Evolutionary conservation across 177 flowering plant species (phyloP), one percentile per base, ranked within the genome.

Genomic region (Vitis hybrid): DNA sequence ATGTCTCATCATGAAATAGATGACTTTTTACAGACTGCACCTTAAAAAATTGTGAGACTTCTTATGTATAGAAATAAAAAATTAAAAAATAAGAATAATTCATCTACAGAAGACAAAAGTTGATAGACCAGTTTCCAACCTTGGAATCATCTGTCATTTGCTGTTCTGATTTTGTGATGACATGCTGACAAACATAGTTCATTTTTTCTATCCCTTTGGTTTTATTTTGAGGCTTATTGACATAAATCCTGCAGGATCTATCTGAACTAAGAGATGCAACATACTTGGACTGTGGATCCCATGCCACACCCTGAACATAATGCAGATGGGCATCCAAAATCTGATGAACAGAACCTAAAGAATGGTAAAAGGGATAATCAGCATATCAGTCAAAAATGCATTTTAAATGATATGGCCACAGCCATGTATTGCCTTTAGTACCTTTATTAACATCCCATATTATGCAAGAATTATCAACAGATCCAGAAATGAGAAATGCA

Each of bases 281-380:
- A 83, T 86, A 96, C 61, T 87, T 91, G 50, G 78, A 79, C 79
- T 88, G 73, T 27, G 99, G 99, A 74, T 96, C 99, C 97, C 97
- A 96, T 54, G 99, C 91, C 51, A 96, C 99, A 56, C 99, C 99
- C 79, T 96, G 99, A 73, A 96, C 99, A 82, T 96, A 96, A 84
- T 96, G 98, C 65, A 69, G 72, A 86, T 96, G 99, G 35, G 81
- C 85, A 80, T 93, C 98, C 83, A 96, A 78, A 79, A 90, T 91
- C 85, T 96, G 99, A 80, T 83, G 88, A 49, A 90, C 97, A 62
- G 97, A 88, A 68, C 98, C 99, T 96, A 83, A 67, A 73, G 49
- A 66, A 8, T 8, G 70, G n/a, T 40, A 17, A 46, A 2, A 66
- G 14, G 8, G 50, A 21, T 0, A 35, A 56, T 12, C 60, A 57